Evolutionary conservation across 805 yeast species (phyloP), one percentile per base, ranked within the genome.

Genomic region (Debaryomyces tyrocola): DNA sequence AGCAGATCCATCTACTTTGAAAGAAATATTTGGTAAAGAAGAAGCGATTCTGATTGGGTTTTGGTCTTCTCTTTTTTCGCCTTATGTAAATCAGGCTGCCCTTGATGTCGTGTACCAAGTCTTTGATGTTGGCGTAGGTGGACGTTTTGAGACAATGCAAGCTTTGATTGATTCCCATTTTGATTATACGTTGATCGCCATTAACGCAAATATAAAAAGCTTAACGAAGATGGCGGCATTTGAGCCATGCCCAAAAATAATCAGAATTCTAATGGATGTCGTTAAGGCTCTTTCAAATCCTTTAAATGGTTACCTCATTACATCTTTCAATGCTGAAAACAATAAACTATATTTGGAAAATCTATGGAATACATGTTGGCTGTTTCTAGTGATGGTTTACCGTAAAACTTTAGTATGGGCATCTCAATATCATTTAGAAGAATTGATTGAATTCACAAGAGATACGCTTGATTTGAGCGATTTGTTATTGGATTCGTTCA

Each of bases 401-500:
- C 70, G 73, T 36, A 77, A 79, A 45, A 88, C 95, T 1, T 67
- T 87, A 11, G 62, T 63, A 3, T 92, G 99, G 99, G 90, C 97
- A 0, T 65, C 75, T 1, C 65, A 69, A 33, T 84, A 82, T 55
- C 78, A 79, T 24, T 70, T 78, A 17, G 70, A 74, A 0, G 78
- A 77, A 41, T 70, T 89, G 55, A 78, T 84, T 37, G 96, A 90
- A 46, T 91, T 90, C 55, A 87, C 97, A 2, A 79, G 96, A 61
- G 96, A 90, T 59, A 84, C 89, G 0, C 73, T 92, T 42, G 97
- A 91, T 54, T 72, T 88, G 28, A 84, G 96, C 48, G 83, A 84
- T 50, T 63, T 75, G 1, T 67, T 91, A 29, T 61, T 91, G n/a
- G 83, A 78, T 45, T 80, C 91, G 2, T 86, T 79, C 57, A 72